Evolutionary conservation across 441 rosid genomes (phyloP), one percentile per base, ranked within the genome.

Genomic region (Corymbia citriodora): DNA sequence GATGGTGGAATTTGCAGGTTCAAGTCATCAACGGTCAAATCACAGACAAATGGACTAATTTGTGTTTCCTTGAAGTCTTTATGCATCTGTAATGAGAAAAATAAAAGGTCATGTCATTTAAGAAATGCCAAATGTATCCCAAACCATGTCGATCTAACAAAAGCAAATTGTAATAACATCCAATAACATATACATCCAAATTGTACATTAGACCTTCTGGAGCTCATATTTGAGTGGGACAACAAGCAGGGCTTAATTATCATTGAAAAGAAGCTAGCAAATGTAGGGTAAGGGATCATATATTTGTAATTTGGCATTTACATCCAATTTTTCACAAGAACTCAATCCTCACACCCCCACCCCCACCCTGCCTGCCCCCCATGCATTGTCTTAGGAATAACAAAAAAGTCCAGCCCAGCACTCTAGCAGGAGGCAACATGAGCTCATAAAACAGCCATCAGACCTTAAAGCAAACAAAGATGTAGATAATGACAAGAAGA

Each of bases 1-100:
- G 97, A 92, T 74, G 99, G 95, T 92, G 97, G 91, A 87, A 98
- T 94, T 87, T 95, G 96, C 91, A 94, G 91, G 95, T 92, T 95
- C 89, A 96, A 96, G 94, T 92, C 96, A 94, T 97, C 98, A 91
- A 89, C 53, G 1, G 98, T 97, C 92, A 98, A 94, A 94, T 98
- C 99, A 92, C 97, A 97, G 53, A 95, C 92, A 74, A 97, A 98
- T 89, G 98, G 97, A 88, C 82, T 92, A 72, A 96, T 93, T 27
- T 92, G 94, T 33, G 92, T 90, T 92, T 96, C 97, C 11, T 91
- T 93, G 94, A 94, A 98, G 92, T 97, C 98, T 90, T 94, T 95
- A 94, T 98, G 99, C 89, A 93, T 92, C 99, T 98, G 96, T 94
- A 94, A 91, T 61, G 90, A 87, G 57, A 3, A 45, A 52, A 89